Evolutionary conservation across 2,329 filamentous ascomycete species (phyloP).

Genomic region (Fusarium temperatum): DNA sequence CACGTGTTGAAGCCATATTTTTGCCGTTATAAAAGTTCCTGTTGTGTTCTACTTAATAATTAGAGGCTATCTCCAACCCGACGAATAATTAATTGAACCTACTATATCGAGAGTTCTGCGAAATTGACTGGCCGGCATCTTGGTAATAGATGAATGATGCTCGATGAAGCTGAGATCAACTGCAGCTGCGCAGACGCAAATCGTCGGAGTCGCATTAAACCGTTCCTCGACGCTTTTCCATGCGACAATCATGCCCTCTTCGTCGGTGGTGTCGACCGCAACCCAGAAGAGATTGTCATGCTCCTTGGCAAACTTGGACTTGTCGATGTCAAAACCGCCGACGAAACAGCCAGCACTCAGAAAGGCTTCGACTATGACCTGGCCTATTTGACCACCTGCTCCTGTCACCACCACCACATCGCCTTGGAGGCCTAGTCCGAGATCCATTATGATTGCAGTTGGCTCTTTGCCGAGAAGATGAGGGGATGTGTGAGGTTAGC

Average conservation of each 20-base stretch:
- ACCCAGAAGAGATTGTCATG: neutral
- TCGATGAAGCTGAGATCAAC: neutral
- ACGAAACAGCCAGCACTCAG: neutral
- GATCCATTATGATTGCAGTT: no score
- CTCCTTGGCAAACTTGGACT: neutral
- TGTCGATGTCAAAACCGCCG: neutral
- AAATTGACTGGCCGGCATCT: neutral
- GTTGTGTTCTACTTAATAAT: neutral
- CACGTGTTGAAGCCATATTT: neutral
- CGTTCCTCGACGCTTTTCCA: neutral
- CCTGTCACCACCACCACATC: neutral
- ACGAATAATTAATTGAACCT: neutral
- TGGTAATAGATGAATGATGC: neutral
- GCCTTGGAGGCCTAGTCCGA: neutral
- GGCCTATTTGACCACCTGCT: neutral
- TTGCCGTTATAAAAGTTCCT: neutral
- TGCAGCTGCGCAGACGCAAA: neutral
- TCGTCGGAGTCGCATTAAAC: rapidly evolving
- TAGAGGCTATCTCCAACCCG: no score
- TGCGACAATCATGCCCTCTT: rapidly evolving
- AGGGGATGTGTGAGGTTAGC: rapidly evolving
- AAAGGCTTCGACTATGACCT: neutral
- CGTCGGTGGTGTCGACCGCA: neutral
- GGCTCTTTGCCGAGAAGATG: no score
- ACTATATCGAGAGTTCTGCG: neutral